Base-by-base conservation (phyloP, 2,329 filamentous ascomycete species). In the Hymenoscyphus fructigenus region DNA sequence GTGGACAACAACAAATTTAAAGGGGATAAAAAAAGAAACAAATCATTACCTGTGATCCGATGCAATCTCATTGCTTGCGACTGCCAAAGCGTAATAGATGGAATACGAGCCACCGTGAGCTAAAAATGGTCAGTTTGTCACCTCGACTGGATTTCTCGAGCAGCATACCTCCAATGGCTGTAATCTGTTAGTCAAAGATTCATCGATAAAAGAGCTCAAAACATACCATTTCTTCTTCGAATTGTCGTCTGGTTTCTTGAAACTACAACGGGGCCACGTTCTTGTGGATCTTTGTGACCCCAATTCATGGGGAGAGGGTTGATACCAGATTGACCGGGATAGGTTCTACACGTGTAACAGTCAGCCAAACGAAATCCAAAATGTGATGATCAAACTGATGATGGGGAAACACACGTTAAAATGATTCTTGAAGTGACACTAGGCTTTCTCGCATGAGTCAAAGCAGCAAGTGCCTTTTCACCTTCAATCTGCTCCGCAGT, bases 311-410 rank as follows among this genome's bases (percentile, higher is more conserved):
- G 86, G 60, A 97, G 81, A n/a, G 94, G 93, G 69, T 96, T 91
- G 78, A 98, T 94, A 68, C 94, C 94, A 70, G 91, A 92, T 79
- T 97, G 94, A 72, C 92, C 93, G 32, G 94, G 94, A 78, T 98
- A 97, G 5, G 93, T 97, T 60, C 85, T 87, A 66, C 56, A 66
- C n/a, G 64, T 47, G 14, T 50, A 67, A 69, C 55, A 68, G 62
- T 64, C 61, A 66, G 34, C 20, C 55, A 36, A 28, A 59, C 28
- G 12, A 47, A 20, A n/a, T 28, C 55, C n/a, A 41, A 44, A 10
- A 29, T 32, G 29, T n/a, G n/a, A 53, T 53, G 20, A 5, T 23
- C 47, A 53, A 53, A 26, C 4, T 53, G 9, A 12, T 14, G 29
- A 38, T 32, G 14, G 28, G n/a, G 32, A 38, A 50, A 74, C 73